These are phyloP conservation scores for Zasmidium citrigriseum DNA, from an alignment of 2,329 filamentous ascomycete species.

Conservation along the genomic window DNA sequence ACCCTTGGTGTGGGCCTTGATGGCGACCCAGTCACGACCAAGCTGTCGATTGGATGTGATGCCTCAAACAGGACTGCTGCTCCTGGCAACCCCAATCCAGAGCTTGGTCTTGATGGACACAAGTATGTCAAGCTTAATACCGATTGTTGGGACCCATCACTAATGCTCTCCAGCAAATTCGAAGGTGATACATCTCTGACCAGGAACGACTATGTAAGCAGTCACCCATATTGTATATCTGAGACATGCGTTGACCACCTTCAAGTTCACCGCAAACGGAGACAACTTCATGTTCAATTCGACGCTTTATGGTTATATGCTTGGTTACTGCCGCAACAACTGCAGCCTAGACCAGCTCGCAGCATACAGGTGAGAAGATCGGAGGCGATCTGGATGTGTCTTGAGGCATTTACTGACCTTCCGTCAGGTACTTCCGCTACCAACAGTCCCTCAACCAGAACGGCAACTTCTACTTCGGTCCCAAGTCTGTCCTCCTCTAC, in stretches of 20 bases:
- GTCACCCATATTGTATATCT: neutral
- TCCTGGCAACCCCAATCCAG: slow-evolving; percentile 36
- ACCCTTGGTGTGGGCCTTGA: slow-evolving; percentile 43
- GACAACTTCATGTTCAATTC: slow-evolving; percentile 45
- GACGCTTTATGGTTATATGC: slow-evolving; percentile 43
- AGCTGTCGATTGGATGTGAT: slow-evolving; percentile 48
- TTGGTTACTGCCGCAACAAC: slow-evolving; percentile 36
- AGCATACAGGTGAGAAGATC: too few species aligned
- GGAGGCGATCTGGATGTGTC: too few species aligned
- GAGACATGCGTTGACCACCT: slow-evolving; percentile 37
- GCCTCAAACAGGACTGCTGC: slow-evolving; percentile 43
- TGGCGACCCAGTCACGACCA: slow-evolving; percentile 44
- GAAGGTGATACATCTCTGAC: slow-evolving; percentile 46
- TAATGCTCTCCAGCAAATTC: too few species aligned
- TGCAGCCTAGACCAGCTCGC: slow-evolving; percentile 43
- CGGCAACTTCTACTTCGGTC: slow-evolving; percentile 47
- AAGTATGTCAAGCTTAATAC: too few species aligned
- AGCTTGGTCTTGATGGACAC: slow-evolving; percentile 46
- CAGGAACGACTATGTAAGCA: slow-evolving; percentile 39
- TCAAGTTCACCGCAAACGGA: slow-evolving; percentile 34
- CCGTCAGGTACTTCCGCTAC: slow-evolving; percentile 44
- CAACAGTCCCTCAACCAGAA: slow-evolving; percentile 41
- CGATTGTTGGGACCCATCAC: too few species aligned
- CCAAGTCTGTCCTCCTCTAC: slow-evolving; percentile 41
- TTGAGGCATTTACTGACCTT: too few species aligned